Base-by-base conservation (phyloP, 129 eudicot species). In the Heracleum sosnowskyi region DNA sequence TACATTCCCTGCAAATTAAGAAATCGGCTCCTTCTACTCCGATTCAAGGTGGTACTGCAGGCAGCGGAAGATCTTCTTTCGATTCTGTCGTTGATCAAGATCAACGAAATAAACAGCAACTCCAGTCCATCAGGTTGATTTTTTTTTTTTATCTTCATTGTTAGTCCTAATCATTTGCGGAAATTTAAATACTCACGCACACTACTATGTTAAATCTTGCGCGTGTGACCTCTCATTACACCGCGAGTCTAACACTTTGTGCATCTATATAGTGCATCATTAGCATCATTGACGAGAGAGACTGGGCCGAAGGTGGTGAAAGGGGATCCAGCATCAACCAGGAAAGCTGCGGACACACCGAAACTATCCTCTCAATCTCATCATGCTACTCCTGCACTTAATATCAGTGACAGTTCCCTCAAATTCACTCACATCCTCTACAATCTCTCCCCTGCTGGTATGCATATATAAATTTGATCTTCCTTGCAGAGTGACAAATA, bases 401-500 rank as follows among this genome's bases (percentile, higher is more conserved):
- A 74, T 46, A 88, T 86, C 76, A 93, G 94, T 53, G 98, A 93
- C 74, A 93, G 98, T 75, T 79, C 98, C 55, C 86, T 93, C 81
- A 91, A 93, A 55, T 91, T 91, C 79, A 93, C 98, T 74, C 98
- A 93, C 72, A 87, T 91, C 74, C 97, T 91, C 91, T 89, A 93
- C 87, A 93, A 93, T 78, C 97, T 93, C 75, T 91, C 98, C 33
- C 97, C 98, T 15, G 97, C 97, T 0, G 98, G 98, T 93, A 71
- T 13, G 20, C 17, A 16, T 6, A 16, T 47, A 4, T 18, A 17
- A 15, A 2, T 47, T 16, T 15, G 20, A 16, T 47, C 20, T 15
- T 46, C 20, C 20, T 46, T 46, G 11, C 8, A 40, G 11, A 40
- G 42, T 40, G 42, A 40, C 7, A 37, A 40, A 40, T 1, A 41